A percentile compares a stretch with the other conserved stretches of the same genome.
Conservation (phyloP, 768 basidiomycete genomes). For the Macrolepiota albuminosa region DNA sequence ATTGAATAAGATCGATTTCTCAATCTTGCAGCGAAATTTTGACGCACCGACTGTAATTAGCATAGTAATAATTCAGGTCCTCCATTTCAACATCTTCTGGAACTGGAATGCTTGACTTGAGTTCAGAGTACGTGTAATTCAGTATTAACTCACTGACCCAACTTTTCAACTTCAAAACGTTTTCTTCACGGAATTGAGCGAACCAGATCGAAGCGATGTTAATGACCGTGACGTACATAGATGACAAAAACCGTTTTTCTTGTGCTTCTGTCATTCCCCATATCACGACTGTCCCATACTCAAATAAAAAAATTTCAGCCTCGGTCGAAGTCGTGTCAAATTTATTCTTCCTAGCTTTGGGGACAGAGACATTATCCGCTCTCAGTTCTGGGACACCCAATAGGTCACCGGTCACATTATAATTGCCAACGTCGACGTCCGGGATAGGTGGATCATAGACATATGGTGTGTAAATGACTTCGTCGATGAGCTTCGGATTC, state of each 20-base stretch:
- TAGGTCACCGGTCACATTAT: constrained; percentile 59
- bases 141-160: constrained; percentile 42
- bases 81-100: constrained; percentile 94
- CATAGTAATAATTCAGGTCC: constrained; percentile 95
- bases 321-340: constrained; percentile 62
- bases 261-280: constrained; percentile 97
- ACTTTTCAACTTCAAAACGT: constrained; percentile 89
- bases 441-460: constrained; percentile 55
- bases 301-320: constrained; percentile 90
- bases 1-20: constrained; percentile 3
- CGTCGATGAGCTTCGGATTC: constrained; percentile 83
- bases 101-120: constrained; percentile 33
- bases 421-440: constrained; percentile 25
- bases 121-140: constrained; percentile 7
- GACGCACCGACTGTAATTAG: constrained; percentile 87
- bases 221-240: constrained; percentile 65
- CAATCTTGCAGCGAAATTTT: not conserved
- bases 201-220: not conserved
- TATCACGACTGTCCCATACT: constrained; percentile 92
- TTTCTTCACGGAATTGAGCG: constrained; percentile 47
- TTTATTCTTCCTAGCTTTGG: constrained; percentile 55
- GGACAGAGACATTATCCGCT: constrained; percentile 27
- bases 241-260: constrained; percentile 85
- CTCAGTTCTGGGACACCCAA: constrained; percentile 74
- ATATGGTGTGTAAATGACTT: constrained; percentile 93